A percentile compares a stretch with the other conserved stretches of the same genome.
Conservation (phyloP, 768 basidiomycete genomes). For the Trametes maxima region DNA sequence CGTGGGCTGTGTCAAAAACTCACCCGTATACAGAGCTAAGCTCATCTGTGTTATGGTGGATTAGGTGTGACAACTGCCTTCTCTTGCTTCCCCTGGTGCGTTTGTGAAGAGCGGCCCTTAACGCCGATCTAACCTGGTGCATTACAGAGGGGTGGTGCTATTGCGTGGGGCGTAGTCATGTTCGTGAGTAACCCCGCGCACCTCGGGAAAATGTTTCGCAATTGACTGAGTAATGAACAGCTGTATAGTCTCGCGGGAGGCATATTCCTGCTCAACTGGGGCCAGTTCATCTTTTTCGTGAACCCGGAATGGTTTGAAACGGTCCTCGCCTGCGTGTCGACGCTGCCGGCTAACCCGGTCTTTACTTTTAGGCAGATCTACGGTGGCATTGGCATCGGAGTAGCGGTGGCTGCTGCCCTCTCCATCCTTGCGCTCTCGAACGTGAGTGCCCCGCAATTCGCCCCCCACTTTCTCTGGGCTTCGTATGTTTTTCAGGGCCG, state of each 20-base stretch:
- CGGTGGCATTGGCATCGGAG: constrained; percentile 61
- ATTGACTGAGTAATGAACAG: constrained; percentile 37
- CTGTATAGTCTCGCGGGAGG: constrained; percentile 68
- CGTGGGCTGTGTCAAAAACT: not conserved
- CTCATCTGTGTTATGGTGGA: not conserved
- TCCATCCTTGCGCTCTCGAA: constrained; percentile 64
- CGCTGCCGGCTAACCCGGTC: not conserved
- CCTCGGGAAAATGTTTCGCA: not conserved
- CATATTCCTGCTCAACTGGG: constrained; percentile 60
- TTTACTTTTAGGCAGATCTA: constrained; percentile 58
- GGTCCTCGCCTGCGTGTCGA: not conserved
- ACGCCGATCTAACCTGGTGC: constrained; percentile 15
- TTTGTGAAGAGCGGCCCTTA: constrained; percentile 3
- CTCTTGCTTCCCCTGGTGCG: constrained; percentile 73
- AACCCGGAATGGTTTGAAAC: constrained; percentile 62
- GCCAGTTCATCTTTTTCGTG: constrained; percentile 65
- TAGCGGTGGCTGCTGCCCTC: constrained; percentile 53
- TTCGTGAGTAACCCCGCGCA: constrained; percentile 42
- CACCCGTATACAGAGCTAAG: not conserved
- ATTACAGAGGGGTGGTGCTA: constrained; percentile 65
- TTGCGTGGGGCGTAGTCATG: constrained; percentile 67
- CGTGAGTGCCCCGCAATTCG: constrained; percentile 42
- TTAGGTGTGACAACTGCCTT: constrained; percentile 80
- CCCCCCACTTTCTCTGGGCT: constrained; percentile 3
- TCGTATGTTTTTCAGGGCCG: not conserved